phyloP scores from a whole-genome alignment of 352 stramenopile genomes.

The Phytophthora brassicae region DNA sequence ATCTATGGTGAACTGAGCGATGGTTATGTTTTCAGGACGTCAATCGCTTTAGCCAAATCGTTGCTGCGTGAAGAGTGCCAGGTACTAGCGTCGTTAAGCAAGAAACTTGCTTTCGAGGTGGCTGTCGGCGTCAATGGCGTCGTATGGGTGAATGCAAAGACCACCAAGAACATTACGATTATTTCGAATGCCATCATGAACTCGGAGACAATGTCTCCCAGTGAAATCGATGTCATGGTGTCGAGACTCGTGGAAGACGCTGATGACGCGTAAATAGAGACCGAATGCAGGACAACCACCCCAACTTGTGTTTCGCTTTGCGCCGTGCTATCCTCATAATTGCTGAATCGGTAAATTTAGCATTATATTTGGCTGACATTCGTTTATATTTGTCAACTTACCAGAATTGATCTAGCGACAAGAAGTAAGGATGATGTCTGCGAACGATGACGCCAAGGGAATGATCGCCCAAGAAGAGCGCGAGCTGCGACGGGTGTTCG shows the following conservation, averaged over 20 bases:
- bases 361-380: slow-evolving; percentile 1
- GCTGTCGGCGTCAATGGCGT: slow-evolving; percentile 95
- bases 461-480: slow-evolving; percentile 95
- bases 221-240: slow-evolving; percentile 81
- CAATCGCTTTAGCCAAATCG: slow-evolving; percentile 71
- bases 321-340: neutral
- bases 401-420: slow-evolving; percentile 12
- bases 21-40: slow-evolving; percentile 91
- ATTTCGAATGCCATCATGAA: slow-evolving; percentile 90
- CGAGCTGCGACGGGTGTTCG: slow-evolving; percentile 94
- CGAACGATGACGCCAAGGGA: slow-evolving; percentile 71
- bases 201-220: slow-evolving; percentile 83
- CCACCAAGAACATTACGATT: slow-evolving; percentile 82
- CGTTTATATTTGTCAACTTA: slow-evolving; percentile 16
- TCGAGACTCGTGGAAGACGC: slow-evolving; percentile 62
- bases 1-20: slow-evolving; percentile 95
- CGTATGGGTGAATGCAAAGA: slow-evolving; percentile 94
- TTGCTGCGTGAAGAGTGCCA: slow-evolving; percentile 70
- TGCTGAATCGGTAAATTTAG: slow-evolving; percentile 24
- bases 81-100: slow-evolving; percentile 86
- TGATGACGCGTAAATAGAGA: slow-evolving; percentile 43
- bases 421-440: slow-evolving; percentile 59
- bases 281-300: slow-evolving; percentile 13
- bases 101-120: slow-evolving; percentile 93
- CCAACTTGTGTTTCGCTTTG: slow-evolving; percentile 1